Evolutionary conservation across 352 stramenopile species (phyloP), one percentile per base, ranked within the genome.

Genomic region (Phytophthora fragariae): DNA sequence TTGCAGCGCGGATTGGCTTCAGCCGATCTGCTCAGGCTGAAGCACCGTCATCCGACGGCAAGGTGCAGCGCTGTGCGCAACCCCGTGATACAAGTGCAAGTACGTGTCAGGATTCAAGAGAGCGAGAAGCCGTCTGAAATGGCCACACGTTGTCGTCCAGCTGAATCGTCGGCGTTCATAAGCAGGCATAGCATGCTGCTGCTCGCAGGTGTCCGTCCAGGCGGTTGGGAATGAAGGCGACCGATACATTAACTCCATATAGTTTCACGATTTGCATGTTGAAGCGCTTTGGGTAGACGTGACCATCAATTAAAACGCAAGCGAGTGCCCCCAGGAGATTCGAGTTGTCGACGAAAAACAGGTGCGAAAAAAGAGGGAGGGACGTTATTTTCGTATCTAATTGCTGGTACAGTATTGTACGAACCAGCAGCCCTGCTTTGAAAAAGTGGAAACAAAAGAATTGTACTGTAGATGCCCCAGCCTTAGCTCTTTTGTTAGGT

Each of bases 221-320:
- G 58, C 17, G 41, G 46, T 55, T 70, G 35, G 56, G 57, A 57
- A 49, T 44, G 29, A 52, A 58, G 27, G 55, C 49, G 49, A 3
- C 21, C 49, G 21, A 56, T 35, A 33, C 55, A 39, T 6, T 21
- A 57, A n/a, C 5, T 49, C 14, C 49, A 59, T 59, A 54, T 24
- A 66, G 24, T 62, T 62, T 52, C 35, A 49, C 55, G 66, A 74
- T 70, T 70, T 74, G 60, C 54, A 74, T 24, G 53, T 74, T 70
- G 68, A 70, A 70, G 68, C 17, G 55, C 41, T 27, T 57, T 47
- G 31, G 35, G 35, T 27, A 27, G 24, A 27, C 24, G 24, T 27
- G 24, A 27, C 24, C 24, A 41, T 41, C 35, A 41, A 41, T 39
- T 21, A 47, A 73, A 68, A 64, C 50, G 66, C 53, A 68, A 68